Evolutionary conservation across 1,139 yeast genomes (phyloP), one percentile per base, ranked within the genome.

Genomic region (Kurtzmaniella quercitrusa): DNA sequence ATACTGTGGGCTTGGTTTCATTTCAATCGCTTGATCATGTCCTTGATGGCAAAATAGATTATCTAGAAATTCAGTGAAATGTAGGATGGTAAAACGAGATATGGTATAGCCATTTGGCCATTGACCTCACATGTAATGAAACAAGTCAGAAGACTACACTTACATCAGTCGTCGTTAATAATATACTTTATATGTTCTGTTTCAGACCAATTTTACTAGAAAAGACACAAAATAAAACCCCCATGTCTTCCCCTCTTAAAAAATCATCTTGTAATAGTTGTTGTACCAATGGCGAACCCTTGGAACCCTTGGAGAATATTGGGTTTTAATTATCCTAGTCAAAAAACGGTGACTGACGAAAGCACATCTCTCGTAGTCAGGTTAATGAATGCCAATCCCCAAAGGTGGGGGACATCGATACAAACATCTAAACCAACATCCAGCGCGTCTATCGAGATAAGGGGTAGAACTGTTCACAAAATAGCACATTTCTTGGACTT

Each of bases 401-500:
- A n/a, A 5, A 9, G 17, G 15, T n/a, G 37, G 15, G 4, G 37
- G 8, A n/a, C 17, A 18, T 4, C 37, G 14, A 34, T 9, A 15
- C 14, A n/a, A 29, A 29, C 6, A 18, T 11, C 31, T 27, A 27
- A 27, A 27, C 31, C 31, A 10, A 27, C 8, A 6, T 27, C 31
- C 31, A 27, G 14, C 12, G 31, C 12, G 5, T 27, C 31, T 27
- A 27, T 27, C 12, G 37, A 9, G 11, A 34, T 21, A 7, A 21
- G 12, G 18, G n/a, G 18, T 17, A 19, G 31, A 21, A 27, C 16
- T 36, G 4, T 51, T 63, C 74, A 86, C 64, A 88, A 80, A 58
- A 88, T 82, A 51, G 85, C 77, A 76, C 97, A 90, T 64, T 85
- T 87, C 70, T 82, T 85, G 55, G 82, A 81, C 77, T 86, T 85